Percentiles rank a stretch among this genome's conserved stretches.
phyloP scores from a whole-genome alignment of 208 protist species.

The Endotrypanum monterogeii region DNA sequence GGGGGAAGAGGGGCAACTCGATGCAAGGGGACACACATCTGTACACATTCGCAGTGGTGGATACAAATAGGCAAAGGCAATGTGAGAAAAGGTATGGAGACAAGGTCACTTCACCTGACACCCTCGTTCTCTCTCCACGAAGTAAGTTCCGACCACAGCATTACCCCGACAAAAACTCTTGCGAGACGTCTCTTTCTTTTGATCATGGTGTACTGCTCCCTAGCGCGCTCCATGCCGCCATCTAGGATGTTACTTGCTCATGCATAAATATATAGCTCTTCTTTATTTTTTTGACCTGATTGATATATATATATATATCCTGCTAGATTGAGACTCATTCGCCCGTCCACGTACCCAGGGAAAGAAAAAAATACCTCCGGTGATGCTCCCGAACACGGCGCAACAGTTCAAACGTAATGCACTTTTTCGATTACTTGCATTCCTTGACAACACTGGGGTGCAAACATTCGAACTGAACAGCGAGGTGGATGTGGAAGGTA shows the following conservation, averaged over 20 bases:
- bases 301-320: no score
- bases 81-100: no score
- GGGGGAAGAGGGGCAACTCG: no score
- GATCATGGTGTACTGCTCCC: not conserved
- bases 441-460: slow-evolving; percentile 79
- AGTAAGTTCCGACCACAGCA: not conserved
- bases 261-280: no score
- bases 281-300: not conserved
- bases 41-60: no score
- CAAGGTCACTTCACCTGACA: no score
- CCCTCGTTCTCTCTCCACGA: no score
- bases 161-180: not conserved
- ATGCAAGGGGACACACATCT: no score
- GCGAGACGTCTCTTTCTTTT: not conserved
- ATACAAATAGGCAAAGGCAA: no score
- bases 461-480: slow-evolving; percentile 61
- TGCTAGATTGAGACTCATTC: not conserved
- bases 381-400: slow-evolving; percentile 17
- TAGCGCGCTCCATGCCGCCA: no score
- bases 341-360: no score
- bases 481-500: slow-evolving; percentile 36
- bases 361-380: not conserved
- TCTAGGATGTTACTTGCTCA: no score
- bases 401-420: slow-evolving; percentile 52
- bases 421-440: slow-evolving; percentile 79